A percentile compares a stretch with the other conserved stretches of the same genome.
phyloP scores from a whole-genome alignment of 306 rosid genomes.

The Quercus suber region DNA sequence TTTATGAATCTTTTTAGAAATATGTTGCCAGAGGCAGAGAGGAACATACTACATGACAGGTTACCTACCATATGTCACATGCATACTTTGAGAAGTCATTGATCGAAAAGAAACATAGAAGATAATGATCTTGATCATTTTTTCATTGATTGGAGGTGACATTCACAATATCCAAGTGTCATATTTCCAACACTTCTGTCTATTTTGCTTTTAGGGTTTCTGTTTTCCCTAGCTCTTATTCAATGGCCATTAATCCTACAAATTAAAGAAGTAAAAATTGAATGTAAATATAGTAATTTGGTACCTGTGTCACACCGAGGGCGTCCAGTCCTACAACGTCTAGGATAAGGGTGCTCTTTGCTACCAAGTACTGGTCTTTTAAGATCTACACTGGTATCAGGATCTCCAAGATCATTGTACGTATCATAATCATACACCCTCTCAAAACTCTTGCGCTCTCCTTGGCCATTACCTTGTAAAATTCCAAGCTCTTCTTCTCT shows the following conservation, averaged over 20 bases:
- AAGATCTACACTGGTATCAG: constrained; percentile 18
- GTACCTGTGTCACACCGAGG: constrained; percentile 11
- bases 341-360: constrained; percentile 24
- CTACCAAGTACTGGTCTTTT: constrained; percentile 35
- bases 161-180: no score
- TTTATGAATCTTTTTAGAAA: no score
- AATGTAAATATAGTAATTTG: background rate
- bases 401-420: constrained; percentile 46
- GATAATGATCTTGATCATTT: no score
- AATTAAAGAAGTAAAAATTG: background rate
- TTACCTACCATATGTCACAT: no score
- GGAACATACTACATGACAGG: no score
- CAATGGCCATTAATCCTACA: no score
- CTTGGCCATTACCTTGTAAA: constrained; percentile 42
- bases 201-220: background rate
- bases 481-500: constrained; percentile 39
- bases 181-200: no score
- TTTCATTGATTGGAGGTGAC: no score
- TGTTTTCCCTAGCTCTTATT: background rate
- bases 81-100: no score
- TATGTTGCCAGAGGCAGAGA: no score
- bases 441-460: constrained; percentile 33
- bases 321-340: constrained; percentile 38
- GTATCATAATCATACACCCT: constrained; percentile 53
- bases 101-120: no score